Evolutionary conservation across 352 stramenopile genomes (phyloP), one percentile per base, ranked within the genome.

Genomic region (Phytophthora kernoviae): DNA sequence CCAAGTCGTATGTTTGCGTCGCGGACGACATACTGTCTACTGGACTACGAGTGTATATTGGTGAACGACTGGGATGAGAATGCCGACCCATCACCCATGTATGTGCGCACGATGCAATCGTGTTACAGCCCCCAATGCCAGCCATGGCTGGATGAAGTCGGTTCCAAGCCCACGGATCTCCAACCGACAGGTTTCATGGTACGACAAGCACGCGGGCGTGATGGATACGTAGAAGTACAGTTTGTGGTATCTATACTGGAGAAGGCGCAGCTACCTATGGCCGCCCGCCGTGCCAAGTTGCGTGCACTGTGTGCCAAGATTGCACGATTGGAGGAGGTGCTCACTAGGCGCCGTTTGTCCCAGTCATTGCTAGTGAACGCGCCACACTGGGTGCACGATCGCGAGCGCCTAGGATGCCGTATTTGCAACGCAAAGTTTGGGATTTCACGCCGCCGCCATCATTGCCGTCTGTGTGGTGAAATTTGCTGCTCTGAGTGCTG

Each of bases 141-240:
- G 61, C 76, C 77, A 24, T 87, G 77, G 71, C 48, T 87, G 14
- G 79, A 90, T 39, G 78, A 88, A 40, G 72, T 88, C n/a, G 73
- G 70, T 18, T 70, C 49, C 3, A 75, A 72, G 20, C 75, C 76
- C 8, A 73, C 61, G 8, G 72, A 90, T 44, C 59, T 89, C 4
- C 81, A 91, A 59, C 84, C 84, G 8, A 85, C 78, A 24, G 84
- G 79, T 2, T 80, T 91, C 58, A 93, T 93, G 84, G 81, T 91
- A 42, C 84, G 84, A 24, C 68, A 86, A 47, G 65, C 77, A n/a
- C 61, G 62, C 41, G 51, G 62, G 20, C 62, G 57, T 11, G 70
- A 82, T 4, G 77, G 77, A 20, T 85, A 75, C 44, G 80, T 93
- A 9, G 81, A 93, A 46, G 70, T 93, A 18, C 84, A 93, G 55